phyloP scores from a whole-genome alignment of 2,329 filamentous ascomycete species.

The Trichoderma pleuroti region DNA sequence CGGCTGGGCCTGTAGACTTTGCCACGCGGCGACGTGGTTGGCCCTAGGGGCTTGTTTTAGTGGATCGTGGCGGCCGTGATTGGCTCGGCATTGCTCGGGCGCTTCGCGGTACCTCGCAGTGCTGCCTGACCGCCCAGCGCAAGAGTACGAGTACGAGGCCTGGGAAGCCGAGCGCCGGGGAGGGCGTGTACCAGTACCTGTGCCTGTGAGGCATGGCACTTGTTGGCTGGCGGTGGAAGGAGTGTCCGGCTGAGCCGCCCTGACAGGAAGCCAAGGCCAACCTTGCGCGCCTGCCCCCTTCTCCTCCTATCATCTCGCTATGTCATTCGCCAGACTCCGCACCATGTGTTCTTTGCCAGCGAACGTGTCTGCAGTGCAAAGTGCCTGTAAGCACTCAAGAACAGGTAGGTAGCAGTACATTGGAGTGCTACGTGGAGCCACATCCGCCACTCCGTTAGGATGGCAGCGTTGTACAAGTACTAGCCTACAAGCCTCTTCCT shows the following conservation, averaged over 20 bases:
- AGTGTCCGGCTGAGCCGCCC: conserved; percentile 18
- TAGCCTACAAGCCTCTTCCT: not conserved
- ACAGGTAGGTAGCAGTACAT: not conserved
- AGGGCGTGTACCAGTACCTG: not conserved
- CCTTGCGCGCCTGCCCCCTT: not conserved
- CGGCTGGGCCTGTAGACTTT: not conserved
- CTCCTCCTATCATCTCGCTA: not conserved
- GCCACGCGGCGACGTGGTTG: conserved; percentile 16
- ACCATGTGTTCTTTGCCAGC: conserved; percentile 10
- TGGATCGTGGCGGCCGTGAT: not conserved
- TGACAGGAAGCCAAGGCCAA: conserved; percentile 14
- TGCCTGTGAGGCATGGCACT: not conserved
- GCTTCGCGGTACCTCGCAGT: not conserved
- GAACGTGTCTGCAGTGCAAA: not conserved
- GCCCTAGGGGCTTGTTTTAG: conserved; percentile 3
- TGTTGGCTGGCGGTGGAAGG: not conserved
- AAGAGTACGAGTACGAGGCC: conserved; percentile 13
- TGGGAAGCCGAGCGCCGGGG: not conserved
- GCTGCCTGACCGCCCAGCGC: conserved; percentile 13
- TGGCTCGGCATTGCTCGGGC: conserved; percentile 12
- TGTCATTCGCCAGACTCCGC: not conserved
- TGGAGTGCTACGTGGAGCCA: not conserved
- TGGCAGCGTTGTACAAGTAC: not conserved
- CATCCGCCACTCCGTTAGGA: not conserved
- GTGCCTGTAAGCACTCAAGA: conserved; percentile 1